These are phyloP conservation scores for Sclerospora graminicola DNA, from an alignment of 352 stramenopile genomes.

Conservation along the genomic window DNA sequence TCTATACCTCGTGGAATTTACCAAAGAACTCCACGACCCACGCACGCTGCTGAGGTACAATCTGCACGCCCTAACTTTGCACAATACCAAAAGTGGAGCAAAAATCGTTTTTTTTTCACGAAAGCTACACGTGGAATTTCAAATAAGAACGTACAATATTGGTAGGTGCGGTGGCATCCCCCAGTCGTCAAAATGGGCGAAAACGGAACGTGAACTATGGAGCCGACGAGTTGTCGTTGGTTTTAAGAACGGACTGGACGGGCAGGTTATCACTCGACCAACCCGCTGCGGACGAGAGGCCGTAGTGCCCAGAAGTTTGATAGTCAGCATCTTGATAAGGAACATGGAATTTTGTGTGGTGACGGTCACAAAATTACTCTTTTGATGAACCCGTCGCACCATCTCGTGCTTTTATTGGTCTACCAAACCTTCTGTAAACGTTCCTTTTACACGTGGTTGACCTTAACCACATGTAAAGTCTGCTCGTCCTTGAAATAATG, in stretches of 20 bases:
- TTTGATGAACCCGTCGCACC: too few relatives aligned
- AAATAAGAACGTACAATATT: constrained; percentile 32
- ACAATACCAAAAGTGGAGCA: neutral
- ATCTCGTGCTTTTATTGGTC: too few relatives aligned
- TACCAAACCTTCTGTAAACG: too few relatives aligned
- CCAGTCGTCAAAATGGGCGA: constrained; percentile 34
- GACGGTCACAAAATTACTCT: too few relatives aligned
- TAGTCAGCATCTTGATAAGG: constrained; percentile 28
- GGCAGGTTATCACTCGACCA: neutral
- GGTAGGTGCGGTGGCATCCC: constrained; percentile 28
- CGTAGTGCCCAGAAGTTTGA: constrained; percentile 9
- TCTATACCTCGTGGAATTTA: constrained; percentile 83
- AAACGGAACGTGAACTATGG: constrained; percentile 22
- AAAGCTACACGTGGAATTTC: neutral
- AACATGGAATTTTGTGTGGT: too few relatives aligned
- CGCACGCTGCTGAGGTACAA: constrained; percentile 82
- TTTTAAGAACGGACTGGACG: constrained; percentile 8
- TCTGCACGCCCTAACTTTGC: constrained; percentile 53
- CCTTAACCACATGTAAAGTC: too few relatives aligned
- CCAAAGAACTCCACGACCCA: constrained; percentile 89
- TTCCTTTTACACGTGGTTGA: too few relatives aligned
- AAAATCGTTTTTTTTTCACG: neutral
- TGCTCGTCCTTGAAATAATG: too few relatives aligned
- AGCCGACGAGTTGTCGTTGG: constrained; percentile 4
- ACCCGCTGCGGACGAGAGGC: constrained; percentile 7